Percentiles rank a stretch among this genome's conserved stretches.
Evolutionary conservation across 306 rosid genomes (phyloP).

Genomic region (Prunus campanulata): DNA sequence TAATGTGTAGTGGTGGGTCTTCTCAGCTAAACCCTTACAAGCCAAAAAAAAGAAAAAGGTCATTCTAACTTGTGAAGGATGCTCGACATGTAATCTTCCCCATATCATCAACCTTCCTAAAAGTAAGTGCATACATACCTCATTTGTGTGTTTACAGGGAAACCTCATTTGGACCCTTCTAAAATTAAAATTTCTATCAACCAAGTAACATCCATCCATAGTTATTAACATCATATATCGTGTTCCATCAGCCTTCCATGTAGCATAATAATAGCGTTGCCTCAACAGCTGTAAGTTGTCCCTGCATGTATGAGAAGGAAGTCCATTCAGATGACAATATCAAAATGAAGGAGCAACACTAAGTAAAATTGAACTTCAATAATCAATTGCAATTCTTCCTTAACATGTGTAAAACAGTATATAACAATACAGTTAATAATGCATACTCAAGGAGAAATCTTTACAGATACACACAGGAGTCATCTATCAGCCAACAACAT

Average conservation of each 20-base stretch:
- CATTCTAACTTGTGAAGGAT: constrained; percentile 34
- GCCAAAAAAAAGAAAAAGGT: constrained; percentile 23
- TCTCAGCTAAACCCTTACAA: constrained; percentile 60
- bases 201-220: constrained; percentile 86
- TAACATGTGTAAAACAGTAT: background rate
- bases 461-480: background rate
- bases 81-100: background rate
- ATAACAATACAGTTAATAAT: background rate
- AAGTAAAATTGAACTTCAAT: constrained; percentile 3
- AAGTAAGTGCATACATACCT: constrained; percentile 48
- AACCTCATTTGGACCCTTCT: constrained; percentile 98
- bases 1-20: constrained; percentile 76
- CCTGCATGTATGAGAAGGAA: constrained; percentile 48
- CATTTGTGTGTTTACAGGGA: constrained; percentile 75
- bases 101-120: constrained; percentile 8
- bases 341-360: constrained; percentile 15
- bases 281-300: constrained; percentile 82
- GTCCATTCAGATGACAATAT: constrained; percentile 10
- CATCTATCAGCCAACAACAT: background rate
- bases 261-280: constrained; percentile 95
- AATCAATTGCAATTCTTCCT: background rate
- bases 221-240: constrained; percentile 95
- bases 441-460: background rate
- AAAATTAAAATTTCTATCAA: constrained; percentile 81
- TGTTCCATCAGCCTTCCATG: constrained; percentile 99